Percentiles rank a stretch among this genome's conserved stretches.
Conservation (phyloP, 306 rosid genomes). For the Lupinus albus region DNA sequence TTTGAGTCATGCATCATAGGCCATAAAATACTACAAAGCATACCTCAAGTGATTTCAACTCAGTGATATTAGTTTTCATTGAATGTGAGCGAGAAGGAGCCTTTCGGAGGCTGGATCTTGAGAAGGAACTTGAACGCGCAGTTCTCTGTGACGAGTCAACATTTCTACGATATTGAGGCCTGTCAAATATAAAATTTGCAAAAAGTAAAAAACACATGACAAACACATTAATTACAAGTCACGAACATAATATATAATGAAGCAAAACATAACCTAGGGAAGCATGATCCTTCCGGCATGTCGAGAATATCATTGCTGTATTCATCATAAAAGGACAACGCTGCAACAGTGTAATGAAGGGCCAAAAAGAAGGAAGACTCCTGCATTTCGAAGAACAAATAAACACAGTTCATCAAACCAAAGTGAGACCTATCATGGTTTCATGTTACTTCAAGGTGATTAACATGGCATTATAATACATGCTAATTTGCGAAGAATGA, state of each 20-base stretch:
- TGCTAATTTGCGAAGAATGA: no score
- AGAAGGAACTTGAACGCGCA: slow-evolving; percentile 49
- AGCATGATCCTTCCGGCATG: slow-evolving; percentile 93
- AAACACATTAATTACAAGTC: slow-evolving; percentile 10
- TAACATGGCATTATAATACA: not conserved
- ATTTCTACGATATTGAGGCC: slow-evolving; percentile 64
- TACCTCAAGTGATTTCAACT: slow-evolving; percentile 89
- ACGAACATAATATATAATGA: not conserved
- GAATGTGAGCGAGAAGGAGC: slow-evolving; percentile 63
- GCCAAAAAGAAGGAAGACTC: slow-evolving; percentile 77
- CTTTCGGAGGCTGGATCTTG: slow-evolving; percentile 52
- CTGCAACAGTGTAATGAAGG: slow-evolving; percentile 65
- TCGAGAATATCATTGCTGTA: slow-evolving; percentile 89
- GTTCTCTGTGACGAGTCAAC: slow-evolving; percentile 33
- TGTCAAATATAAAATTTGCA: slow-evolving; percentile 40
- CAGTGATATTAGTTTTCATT: slow-evolving; percentile 56
- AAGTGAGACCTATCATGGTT: slow-evolving; percentile 3
- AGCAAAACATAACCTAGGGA: slow-evolving; percentile 72
- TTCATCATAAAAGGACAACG: slow-evolving; percentile 87
- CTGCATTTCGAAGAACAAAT: slow-evolving; percentile 55
- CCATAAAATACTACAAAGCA: slow-evolving; percentile 12
- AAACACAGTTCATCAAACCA: slow-evolving; percentile 30
- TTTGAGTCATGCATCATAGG: not conserved
- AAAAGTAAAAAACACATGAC: not conserved
- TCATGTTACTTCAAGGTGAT: not conserved